These are phyloP conservation scores for Babjeviella inositovora DNA, from an alignment of 805 yeast genomes.

Conservation along the genomic window DNA sequence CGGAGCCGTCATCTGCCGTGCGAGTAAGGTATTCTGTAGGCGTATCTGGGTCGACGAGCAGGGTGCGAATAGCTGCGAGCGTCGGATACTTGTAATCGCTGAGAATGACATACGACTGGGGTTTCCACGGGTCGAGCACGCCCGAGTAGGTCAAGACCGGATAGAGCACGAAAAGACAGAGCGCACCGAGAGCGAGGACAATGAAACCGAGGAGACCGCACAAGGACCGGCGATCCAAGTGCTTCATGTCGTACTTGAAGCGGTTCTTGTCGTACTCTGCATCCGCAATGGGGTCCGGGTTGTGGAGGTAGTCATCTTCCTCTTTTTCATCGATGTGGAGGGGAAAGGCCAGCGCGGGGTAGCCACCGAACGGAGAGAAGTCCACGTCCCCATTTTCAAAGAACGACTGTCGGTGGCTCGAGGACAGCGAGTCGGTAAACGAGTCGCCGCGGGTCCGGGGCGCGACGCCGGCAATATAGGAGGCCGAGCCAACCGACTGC, in stretches of 20 bases:
- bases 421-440: neutral
- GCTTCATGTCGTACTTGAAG: conserved; percentile 18
- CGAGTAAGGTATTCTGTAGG: conserved; percentile 19
- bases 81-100: conserved; percentile 41
- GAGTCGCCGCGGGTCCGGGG: no score
- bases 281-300: conserved; percentile 28
- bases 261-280: conserved; percentile 27
- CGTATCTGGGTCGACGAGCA: conserved; percentile 60
- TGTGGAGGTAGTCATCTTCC: conserved; percentile 29
- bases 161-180: conserved; percentile 15
- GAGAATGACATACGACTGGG: conserved; percentile 23
- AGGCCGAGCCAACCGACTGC: neutral
- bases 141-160: conserved; percentile 19
- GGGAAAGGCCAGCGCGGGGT: conserved; percentile 27
- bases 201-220: conserved; percentile 18
- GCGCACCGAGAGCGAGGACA: conserved; percentile 11
- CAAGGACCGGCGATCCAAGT: conserved; percentile 16
- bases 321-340: conserved; percentile 31
- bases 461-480: neutral
- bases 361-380: conserved; percentile 27
- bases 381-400: conserved; percentile 11
- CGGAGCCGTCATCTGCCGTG: conserved; percentile 13
- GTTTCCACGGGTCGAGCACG: conserved; percentile 7
- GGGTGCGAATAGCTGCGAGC: conserved; percentile 40
- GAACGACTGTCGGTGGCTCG: conserved; percentile 1